Evolutionary conservation across 148 eudicot genomes (phyloP).

Genomic region (Fagopyrum esculentum): DNA sequence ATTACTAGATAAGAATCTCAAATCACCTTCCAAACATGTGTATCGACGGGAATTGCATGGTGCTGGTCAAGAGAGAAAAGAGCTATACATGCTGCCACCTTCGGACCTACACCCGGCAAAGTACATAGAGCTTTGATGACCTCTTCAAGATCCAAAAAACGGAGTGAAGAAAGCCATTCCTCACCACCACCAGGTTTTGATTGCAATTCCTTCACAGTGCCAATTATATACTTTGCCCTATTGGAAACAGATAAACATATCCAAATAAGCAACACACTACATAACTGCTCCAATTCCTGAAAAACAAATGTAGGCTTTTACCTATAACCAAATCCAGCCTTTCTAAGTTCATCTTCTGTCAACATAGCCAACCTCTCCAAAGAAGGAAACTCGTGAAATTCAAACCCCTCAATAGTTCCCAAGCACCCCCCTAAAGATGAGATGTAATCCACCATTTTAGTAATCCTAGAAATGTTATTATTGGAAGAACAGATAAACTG

Average conservation of each 20-base stretch:
- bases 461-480: constrained; percentile 78
- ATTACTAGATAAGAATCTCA: neutral
- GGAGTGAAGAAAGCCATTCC: constrained; percentile 80
- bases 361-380: constrained; percentile 51
- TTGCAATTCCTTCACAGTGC: constrained; percentile 65
- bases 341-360: constrained; percentile 67
- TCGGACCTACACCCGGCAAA: constrained; percentile 95
- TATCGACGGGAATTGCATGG: constrained; percentile 96
- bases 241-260: constrained; percentile 13
- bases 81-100: constrained; percentile 95
- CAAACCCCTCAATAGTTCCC: constrained; percentile 64
- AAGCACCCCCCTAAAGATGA: constrained; percentile 54
- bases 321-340: constrained; percentile 92
- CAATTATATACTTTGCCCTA: constrained; percentile 85
- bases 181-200: constrained; percentile 74
- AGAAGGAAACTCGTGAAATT: constrained; percentile 61
- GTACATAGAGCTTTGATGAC: constrained; percentile 55
- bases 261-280: neutral
- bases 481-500: constrained; percentile 88
- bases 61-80: constrained; percentile 95
- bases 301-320: constrained; percentile 16
- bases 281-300: neutral
- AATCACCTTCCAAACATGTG: constrained; percentile 84
- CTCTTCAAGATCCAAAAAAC: constrained; percentile 54
- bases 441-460: constrained; percentile 76